Conservation (phyloP, 805 yeast species). For the Pichia rugopelliculosa region DNA sequence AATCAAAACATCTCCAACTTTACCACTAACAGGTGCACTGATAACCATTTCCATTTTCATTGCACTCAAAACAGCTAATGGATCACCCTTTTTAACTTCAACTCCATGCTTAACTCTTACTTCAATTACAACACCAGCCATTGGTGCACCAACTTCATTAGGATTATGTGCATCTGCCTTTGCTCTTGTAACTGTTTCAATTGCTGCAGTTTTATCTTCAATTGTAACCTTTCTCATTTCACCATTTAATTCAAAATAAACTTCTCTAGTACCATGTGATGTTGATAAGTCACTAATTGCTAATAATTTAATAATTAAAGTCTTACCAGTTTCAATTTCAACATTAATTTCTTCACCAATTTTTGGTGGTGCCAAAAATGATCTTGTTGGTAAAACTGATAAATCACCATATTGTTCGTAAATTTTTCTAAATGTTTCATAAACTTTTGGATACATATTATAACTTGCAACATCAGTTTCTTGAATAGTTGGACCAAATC, state of each 20-base stretch:
- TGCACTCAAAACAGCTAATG: conserved; percentile 87
- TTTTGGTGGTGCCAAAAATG: conserved; percentile 80
- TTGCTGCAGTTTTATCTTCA: conserved; percentile 78
- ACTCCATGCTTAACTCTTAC: conserved; percentile 83
- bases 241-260: conserved; percentile 96
- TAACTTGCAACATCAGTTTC: conserved; percentile 92
- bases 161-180: conserved; percentile 87
- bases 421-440: conserved; percentile 72
- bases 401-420: conserved; percentile 82
- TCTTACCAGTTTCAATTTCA: conserved; percentile 91
- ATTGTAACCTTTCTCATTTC: conserved; percentile 94
- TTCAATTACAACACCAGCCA: conserved; percentile 98
- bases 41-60: conserved; percentile 99
- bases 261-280: conserved; percentile 89
- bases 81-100: conserved; percentile 93
- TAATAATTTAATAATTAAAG: conserved; percentile 79
- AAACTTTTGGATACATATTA: conserved; percentile 97
- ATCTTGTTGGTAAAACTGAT: conserved; percentile 87
- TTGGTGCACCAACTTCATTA: conserved; percentile 95
- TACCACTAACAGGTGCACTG: conserved; percentile 84
- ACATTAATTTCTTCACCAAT: conserved; percentile 85
- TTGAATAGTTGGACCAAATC: conserved; percentile 67
- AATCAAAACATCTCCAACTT: conserved; percentile 65
- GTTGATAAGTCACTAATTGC: conserved; percentile 86
- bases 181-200: conserved; percentile 78